Base-by-base conservation (phyloP, 2,329 filamentous ascomycete species). In the Tolypocladium inflatum region DNA sequence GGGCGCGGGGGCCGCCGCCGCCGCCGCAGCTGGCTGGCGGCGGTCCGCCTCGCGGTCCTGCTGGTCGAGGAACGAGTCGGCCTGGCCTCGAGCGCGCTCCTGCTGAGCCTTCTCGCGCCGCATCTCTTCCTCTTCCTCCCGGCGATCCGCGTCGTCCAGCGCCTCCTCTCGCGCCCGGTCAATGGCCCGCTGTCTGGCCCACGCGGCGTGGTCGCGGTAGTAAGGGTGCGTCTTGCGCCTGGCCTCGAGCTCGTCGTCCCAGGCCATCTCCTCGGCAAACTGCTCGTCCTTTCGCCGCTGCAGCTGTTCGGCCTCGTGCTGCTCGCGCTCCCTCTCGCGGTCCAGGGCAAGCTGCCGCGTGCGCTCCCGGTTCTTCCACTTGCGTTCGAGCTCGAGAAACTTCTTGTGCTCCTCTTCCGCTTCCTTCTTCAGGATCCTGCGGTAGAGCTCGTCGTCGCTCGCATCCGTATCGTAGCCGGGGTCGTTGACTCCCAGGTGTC, bases 391-490 rank as follows among this genome's bases (percentile, higher is more conserved):
- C 65, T 96, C 92, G 0, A 89, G 78, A 68, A 90, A 97, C 53
- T 84, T 78, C 68, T 92, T 91, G 54, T 97, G 89, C 0, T 85
- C 80, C 26, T 97, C 91, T 0, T 86, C 79, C 41, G 88, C 81
- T 63, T 86, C 85, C 72, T 90, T 92, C 30, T 83, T 82, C 62
- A 84, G 74, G 21, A 88, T 84, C 53, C 91, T 82, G 35, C 80
- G 80, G 70, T 96, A 87, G 0, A 97, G 78, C 70, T 97, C 93
- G 15, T 88, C 86, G 66, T 99, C 94, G 63, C 87, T 91, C 3
- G 91, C 91, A 55, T 94, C 87, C 9, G 90, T 90, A 54, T 96
- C 90, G 43, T 96, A 91, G 50, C 94, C 91, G 55, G 96, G 90
- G 15, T 81, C 81, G 61, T 84, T 81, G 60, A 84, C 77, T 37